Percentiles rank a stretch among this genome's conserved stretches.
Conservation (phyloP, 2,329 filamentous ascomycete genomes). For the Knoxdaviesia capensis region DNA sequence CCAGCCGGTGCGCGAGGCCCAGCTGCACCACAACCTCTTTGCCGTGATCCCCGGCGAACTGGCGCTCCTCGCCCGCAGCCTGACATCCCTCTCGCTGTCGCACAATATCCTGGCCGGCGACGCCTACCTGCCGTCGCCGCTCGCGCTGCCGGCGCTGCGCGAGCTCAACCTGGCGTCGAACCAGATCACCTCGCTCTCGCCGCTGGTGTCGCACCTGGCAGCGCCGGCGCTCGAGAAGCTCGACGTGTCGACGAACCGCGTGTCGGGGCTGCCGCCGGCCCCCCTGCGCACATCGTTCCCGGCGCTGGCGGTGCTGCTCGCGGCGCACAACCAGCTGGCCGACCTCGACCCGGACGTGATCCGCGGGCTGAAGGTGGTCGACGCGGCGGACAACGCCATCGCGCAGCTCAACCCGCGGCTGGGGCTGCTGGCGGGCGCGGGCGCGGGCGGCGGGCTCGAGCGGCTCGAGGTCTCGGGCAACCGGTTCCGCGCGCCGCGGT, state of each 20-base stretch:
- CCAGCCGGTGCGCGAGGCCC: constrained; percentile 36
- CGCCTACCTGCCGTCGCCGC: constrained; percentile 40
- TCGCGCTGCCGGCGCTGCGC: constrained; percentile 53
- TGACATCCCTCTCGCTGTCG: constrained; percentile 54
- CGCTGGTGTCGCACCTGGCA: constrained; percentile 44
- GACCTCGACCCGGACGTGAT: constrained; percentile 56
- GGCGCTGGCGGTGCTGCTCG: constrained; percentile 46
- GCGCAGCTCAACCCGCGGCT: constrained; percentile 61
- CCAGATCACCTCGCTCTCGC: constrained; percentile 48
- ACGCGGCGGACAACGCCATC: constrained; percentile 74
- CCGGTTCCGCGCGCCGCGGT: constrained; percentile 69
- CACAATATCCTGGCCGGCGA: constrained; percentile 52
- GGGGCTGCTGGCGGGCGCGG: constrained; percentile 49
- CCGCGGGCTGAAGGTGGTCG: constrained; percentile 52
- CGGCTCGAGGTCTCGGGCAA: constrained; percentile 67
- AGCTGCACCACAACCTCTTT: constrained; percentile 62
- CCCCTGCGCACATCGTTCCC: constrained; percentile 48
- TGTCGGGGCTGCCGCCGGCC: constrained; percentile 42
- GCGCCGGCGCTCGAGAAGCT: constrained; percentile 59
- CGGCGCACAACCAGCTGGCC: constrained; percentile 59
- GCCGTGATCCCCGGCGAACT: constrained; percentile 49
- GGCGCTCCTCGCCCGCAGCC: constrained; percentile 46
- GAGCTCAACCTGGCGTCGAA: constrained; percentile 62
- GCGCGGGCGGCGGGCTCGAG: constrained; percentile 24
- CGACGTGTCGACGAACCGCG: constrained; percentile 66